Evolutionary conservation across 495 filamentous ascomycete genomes (phyloP), one percentile per base, ranked within the genome.

Genomic region (Talaromyces stipitatus): DNA sequence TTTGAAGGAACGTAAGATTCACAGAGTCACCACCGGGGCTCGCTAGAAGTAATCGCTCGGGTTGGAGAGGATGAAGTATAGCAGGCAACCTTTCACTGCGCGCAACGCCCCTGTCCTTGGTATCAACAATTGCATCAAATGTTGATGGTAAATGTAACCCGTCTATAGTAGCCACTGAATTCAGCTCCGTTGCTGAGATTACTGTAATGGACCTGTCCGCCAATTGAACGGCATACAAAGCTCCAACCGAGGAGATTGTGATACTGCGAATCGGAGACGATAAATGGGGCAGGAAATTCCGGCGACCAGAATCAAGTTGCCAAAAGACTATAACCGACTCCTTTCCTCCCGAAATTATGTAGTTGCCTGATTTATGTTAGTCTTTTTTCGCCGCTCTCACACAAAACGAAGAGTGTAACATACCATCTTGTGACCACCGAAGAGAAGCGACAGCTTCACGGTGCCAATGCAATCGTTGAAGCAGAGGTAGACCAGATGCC

Each of bases 321-420:
- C 92, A 99, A n/a, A 96, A 71, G 14, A 97, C 88, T 50, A 99
- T 73, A 4, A 94, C 91, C 1, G 90, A 90, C 69, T 97, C 94
- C 11, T 82, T 79, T 9, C 94, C 95, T 57, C 94, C 94, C 38
- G 94, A 97, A 29, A 98, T 85, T 29, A 97, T 68, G 65, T 98
- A 98, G 62, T 96, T 92, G n/a, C 92, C 91, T 96, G 54, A 20
- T 53, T 59, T 63, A 43, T 20, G n/a, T 51, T 30, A 51, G 48
- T 11, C 22, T 10, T 55, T 7, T 53, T 66, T 45, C 63, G 61
- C 46, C 14, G 32, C 1, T 30, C 16, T 41, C 8, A 22, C 36
- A 36, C 54, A 18, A 3, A 41, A 57, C 14, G 55, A 38, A 33
- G 16, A 23, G 58, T 28, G 10, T 36, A 54, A 68, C 83, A 62